Conservation (phyloP, 2,329 filamentous ascomycete species). For the Tolypocladium capitatum region DNA sequence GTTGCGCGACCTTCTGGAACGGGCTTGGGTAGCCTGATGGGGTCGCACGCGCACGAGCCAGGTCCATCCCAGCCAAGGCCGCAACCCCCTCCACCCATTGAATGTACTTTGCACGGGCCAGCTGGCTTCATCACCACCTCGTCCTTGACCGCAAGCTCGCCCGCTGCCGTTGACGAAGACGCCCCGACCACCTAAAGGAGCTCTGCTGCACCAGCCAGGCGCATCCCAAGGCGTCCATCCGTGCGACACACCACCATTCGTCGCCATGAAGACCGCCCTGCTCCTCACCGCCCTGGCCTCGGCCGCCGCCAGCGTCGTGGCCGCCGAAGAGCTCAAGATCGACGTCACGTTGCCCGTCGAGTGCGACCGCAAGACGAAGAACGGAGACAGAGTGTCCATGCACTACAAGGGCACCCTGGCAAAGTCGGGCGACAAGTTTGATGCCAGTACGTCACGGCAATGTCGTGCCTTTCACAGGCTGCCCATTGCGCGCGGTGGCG, state of each 20-base stretch:
- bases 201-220: neutral
- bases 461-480: neutral
- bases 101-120: neutral
- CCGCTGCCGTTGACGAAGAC: neutral
- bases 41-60: neutral
- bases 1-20: no score
- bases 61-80: neutral
- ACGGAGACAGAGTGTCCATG: constrained; percentile 69
- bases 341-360: constrained; percentile 61
- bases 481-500: neutral
- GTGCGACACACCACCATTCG: neutral
- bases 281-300: constrained; percentile 38
- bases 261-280: constrained; percentile 36
- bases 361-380: constrained; percentile 64
- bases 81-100: neutral
- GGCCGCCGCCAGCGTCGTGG: constrained; percentile 35
- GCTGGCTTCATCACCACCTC: neutral
- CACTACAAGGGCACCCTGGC: constrained; percentile 80
- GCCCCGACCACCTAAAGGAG: neutral
- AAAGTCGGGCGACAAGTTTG: constrained; percentile 64
- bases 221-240: neutral
- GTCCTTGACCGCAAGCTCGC: neutral
- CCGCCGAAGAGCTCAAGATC: constrained; percentile 56
- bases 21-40: neutral
- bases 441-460: constrained; percentile 42